phyloP scores from a whole-genome alignment of 768 basidiomycete genomes.

The Amanita fuliginea region DNA sequence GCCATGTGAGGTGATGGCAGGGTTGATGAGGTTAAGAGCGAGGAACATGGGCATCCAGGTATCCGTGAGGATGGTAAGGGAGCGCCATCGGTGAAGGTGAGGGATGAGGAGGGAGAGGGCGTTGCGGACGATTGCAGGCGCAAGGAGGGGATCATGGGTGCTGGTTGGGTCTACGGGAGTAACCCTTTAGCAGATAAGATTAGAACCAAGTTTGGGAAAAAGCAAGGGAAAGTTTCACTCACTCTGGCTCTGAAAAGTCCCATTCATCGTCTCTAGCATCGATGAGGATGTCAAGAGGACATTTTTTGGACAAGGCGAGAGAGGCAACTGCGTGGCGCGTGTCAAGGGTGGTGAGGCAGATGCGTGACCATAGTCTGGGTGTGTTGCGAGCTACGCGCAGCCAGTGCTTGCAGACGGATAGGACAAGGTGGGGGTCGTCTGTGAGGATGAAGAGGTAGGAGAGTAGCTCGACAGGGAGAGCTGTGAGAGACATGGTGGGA shows the following conservation, averaged over 20 bases:
- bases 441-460: constrained; percentile 43
- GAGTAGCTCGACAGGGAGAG: constrained; percentile 45
- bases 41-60: constrained; percentile 47
- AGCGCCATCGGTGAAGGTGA: constrained; percentile 41
- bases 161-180: constrained; percentile 14
- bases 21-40: constrained; percentile 35
- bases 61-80: constrained; percentile 42
- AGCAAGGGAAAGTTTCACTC: constrained; percentile 13
- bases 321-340: constrained; percentile 27
- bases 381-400: constrained; percentile 36
- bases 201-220: neutral
- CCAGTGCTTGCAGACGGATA: constrained; percentile 41
- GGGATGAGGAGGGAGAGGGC: constrained; percentile 38
- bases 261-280: constrained; percentile 49
- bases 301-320: constrained; percentile 34
- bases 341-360: constrained; percentile 37
- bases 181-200: constrained; percentile 15
- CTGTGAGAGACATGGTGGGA: constrained; percentile 12
- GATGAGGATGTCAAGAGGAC: constrained; percentile 44
- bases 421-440: constrained; percentile 19
- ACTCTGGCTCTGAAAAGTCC: constrained; percentile 46
- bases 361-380: constrained; percentile 41
- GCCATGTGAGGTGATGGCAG: constrained; percentile 19
- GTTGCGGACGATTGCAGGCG: constrained; percentile 31
- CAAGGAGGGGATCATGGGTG: constrained; percentile 26